phyloP scores from a whole-genome alignment of 768 basidiomycete genomes.

The Mycena leptocephala region DNA sequence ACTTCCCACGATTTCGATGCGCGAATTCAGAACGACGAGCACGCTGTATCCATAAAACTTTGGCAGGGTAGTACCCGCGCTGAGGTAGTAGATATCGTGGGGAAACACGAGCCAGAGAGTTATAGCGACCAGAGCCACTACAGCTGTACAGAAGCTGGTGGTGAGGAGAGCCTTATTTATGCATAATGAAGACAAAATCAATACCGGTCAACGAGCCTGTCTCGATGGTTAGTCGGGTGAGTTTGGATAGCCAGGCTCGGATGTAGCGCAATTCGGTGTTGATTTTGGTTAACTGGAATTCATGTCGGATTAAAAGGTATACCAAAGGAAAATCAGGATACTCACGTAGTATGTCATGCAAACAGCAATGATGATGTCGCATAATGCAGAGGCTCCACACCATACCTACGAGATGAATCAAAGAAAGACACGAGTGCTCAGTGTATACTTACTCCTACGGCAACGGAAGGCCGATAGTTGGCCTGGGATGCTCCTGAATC shows the following conservation, averaged over 20 bases:
- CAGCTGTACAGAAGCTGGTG: not conserved
- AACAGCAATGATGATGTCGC: not conserved
- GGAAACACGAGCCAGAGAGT: not conserved
- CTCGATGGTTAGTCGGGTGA: not conserved
- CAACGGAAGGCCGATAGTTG: too few relatives aligned
- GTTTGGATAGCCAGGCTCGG: not conserved
- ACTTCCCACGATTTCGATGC: not conserved
- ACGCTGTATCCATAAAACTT: not conserved
- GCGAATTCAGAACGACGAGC: not conserved
- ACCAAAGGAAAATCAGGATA: not conserved
- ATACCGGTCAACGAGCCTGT: not conserved
- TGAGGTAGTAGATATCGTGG: not conserved
- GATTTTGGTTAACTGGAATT: not conserved
- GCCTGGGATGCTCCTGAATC: too few relatives aligned
- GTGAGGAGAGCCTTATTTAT: not conserved
- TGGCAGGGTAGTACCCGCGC: not conserved
- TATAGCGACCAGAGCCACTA: not conserved
- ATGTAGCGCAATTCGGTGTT: not conserved
- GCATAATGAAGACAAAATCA: too few relatives aligned
- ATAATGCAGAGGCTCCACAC: not conserved
- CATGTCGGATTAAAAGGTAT: not conserved
- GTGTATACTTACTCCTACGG: not conserved
- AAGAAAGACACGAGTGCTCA: not conserved
- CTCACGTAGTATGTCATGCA: slow-evolving; percentile 1
- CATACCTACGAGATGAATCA: too few relatives aligned